Percentiles rank a stretch among this genome's conserved stretches.
These are phyloP conservation scores for Phytophthora brassicae DNA, from an alignment of 352 stramenopile species.

Conservation along the genomic window DNA sequence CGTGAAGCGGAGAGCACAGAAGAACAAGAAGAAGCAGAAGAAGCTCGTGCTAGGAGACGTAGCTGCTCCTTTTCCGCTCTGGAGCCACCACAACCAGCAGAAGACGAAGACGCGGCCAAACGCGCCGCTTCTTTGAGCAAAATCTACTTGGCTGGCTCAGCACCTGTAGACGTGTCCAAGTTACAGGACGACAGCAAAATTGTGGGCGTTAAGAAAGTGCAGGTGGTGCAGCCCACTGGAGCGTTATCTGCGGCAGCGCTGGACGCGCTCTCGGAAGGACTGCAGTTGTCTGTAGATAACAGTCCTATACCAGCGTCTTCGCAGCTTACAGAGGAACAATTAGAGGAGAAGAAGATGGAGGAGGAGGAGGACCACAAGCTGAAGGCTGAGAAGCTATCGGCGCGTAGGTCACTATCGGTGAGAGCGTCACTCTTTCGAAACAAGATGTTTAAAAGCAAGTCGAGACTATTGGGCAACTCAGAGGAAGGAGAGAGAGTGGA, in stretches of 20 bases:
- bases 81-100: slow-evolving; percentile 14
- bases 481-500: slow-evolving; percentile 26
- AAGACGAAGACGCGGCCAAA: slow-evolving; percentile 45
- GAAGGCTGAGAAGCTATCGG: slow-evolving; percentile 70
- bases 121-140: slow-evolving; percentile 77
- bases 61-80: slow-evolving; percentile 75
- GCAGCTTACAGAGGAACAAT: slow-evolving; percentile 71
- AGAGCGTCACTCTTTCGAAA: slow-evolving; percentile 74
- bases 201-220: slow-evolving; percentile 72
- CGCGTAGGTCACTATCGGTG: slow-evolving; percentile 60
- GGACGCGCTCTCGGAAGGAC: slow-evolving; percentile 71
- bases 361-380: slow-evolving; percentile 87
- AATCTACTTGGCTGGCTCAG: slow-evolving; percentile 83
- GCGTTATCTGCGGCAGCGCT: slow-evolving; percentile 76
- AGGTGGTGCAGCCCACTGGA: slow-evolving; percentile 71
- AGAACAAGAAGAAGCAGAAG: slow-evolving; percentile 3
- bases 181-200: slow-evolving; percentile 80
- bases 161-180: slow-evolving; percentile 79
- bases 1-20: slow-evolving; percentile 11
- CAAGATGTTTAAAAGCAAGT: slow-evolving; percentile 74
- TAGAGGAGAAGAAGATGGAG: slow-evolving; percentile 88
- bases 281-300: slow-evolving; percentile 77
- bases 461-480: slow-evolving; percentile 27
- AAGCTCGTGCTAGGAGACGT: slow-evolving; percentile 35
- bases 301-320: slow-evolving; percentile 29